Base-by-base conservation (phyloP, 2,329 filamentous ascomycete genomes). In the Xylaria sp. region DNA sequence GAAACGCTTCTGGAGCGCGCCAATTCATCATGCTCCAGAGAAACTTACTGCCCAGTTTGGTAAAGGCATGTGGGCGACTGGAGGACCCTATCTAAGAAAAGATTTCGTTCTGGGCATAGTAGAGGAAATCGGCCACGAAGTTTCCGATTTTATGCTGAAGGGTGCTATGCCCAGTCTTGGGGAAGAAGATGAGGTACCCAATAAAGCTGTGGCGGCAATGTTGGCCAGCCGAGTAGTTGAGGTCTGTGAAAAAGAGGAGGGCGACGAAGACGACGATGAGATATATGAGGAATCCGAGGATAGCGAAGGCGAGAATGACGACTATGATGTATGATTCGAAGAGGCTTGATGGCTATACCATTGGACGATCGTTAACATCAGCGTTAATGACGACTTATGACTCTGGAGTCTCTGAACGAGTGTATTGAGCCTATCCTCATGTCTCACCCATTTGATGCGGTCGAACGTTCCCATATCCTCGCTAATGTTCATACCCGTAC, bases 341-440 rank as follows among this genome's bases (percentile, higher is more conserved):
- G 18, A 28, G 48, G 20, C 1, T 10, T 23, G 34, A 34, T 6
- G 25, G 41, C 13, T 1, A 39, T 57, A 65, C 54, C 54, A 65
- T 65, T 65, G 62, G 15, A 65, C n/a, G 15, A 65, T 65, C 23
- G 54, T 65, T 52, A 65, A 41, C 41, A 65, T 65, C 2, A 65
- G 15, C 20, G 62, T 65, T n/a, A 65, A 12, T 52, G 62, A 65
- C 3, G 62, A 50, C 44, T 65, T 65, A 20, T 65, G 55, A 20
- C 39, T 51, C 31, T 65, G 62, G 2, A 58, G 28, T 31, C 62
- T 50, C 52, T 58, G 31, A 3, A 58, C 41, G 15, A 65, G 41
- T 3, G 54, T 20, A 41, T 58, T 58, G 23, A 65, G 46, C 5
- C 10, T 41, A 1, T 18, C 20, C 31, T 58, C 62, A n/a, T 58